Evolutionary conservation across 257 asterid genomes (phyloP), one percentile per base, ranked within the genome.

Genomic region (Penstemon davidsonii): DNA sequence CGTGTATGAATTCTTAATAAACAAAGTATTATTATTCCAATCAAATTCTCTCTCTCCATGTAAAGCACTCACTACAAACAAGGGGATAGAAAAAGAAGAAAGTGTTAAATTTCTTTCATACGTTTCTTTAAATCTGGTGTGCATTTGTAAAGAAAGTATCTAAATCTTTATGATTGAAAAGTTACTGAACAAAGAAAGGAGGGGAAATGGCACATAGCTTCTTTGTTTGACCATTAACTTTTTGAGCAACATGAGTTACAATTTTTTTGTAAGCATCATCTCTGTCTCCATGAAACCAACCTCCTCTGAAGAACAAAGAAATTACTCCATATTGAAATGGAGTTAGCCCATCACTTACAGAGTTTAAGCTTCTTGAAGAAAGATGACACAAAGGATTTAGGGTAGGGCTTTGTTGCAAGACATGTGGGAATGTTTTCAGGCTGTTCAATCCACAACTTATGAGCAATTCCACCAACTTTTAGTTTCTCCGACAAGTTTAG

Each of bases 351-450:
- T 93, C 89, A 93, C 84, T 84, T 93, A 76, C 99, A 93, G 79
- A 93, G 96, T 74, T 90, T 88, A 62, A 93, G 86, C 88, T 80
- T 90, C 76, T 78, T 90, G 89, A 93, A 93, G 78, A 74, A 84
- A 19, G 95, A 77, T 12, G 96, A 84, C 56, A 93, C 95, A 58
- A 54, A 3, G 44, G 97, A 87, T 73, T 93, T 93, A 3, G 96
- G 96, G 76, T 86, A 93, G 12, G 99, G 99, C 64, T 93, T 93
- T 36, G 93, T 88, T 50, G 97, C 91, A 64, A 93, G 89, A 84
- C 97, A 90, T 19, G 97, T 90, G 13, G 99, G 81, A 54, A 84
- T 78, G 72, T 90, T 87, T 86, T 93, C 97, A 0, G 99, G 97
- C 63, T 88, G 96, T 75, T 93, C 99, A 62, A 87, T 82, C 99